Evolutionary conservation across 78 protist species (phyloP).

Genomic region (Dictyostelium brefeldianum): DNA sequence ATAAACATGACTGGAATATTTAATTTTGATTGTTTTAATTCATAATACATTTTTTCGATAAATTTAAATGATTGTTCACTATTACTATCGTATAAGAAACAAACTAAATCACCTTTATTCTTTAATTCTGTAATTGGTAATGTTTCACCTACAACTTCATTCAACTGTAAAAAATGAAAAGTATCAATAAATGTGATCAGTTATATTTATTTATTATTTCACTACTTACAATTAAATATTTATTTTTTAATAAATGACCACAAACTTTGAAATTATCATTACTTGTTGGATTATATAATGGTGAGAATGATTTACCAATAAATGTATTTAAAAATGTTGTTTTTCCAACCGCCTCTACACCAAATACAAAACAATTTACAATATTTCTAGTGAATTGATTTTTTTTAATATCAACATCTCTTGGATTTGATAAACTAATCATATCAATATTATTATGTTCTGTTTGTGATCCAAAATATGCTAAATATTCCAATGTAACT

Average conservation of each 20-base stretch:
- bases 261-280: conserved; percentile 35
- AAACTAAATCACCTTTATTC: conserved; percentile 24
- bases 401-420: neutral
- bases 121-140: neutral
- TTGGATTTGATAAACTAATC: conserved; percentile 3
- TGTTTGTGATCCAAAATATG: conserved; percentile 62
- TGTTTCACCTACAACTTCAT: conserved; percentile 13
- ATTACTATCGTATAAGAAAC: conserved; percentile 45
- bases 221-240: conserved; percentile 67
- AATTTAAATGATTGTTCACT: conserved; percentile 38
- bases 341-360: conserved; percentile 44
- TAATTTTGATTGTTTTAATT: neutral
- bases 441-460: conserved; percentile 29
- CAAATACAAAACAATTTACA: conserved; percentile 40
- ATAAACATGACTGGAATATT: conserved; percentile 22
- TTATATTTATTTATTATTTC: no score
- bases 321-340: conserved; percentile 41
- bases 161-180: neutral
- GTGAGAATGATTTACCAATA: conserved; percentile 34
- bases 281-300: conserved; percentile 18
- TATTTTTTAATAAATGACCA: conserved; percentile 30
- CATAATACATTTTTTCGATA: conserved; percentile 2
- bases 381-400: neutral
- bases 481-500: conserved; percentile 40
- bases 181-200: no score